These are phyloP conservation scores for Candida maris DNA, from an alignment of 805 yeast species.

Conservation along the genomic window DNA sequence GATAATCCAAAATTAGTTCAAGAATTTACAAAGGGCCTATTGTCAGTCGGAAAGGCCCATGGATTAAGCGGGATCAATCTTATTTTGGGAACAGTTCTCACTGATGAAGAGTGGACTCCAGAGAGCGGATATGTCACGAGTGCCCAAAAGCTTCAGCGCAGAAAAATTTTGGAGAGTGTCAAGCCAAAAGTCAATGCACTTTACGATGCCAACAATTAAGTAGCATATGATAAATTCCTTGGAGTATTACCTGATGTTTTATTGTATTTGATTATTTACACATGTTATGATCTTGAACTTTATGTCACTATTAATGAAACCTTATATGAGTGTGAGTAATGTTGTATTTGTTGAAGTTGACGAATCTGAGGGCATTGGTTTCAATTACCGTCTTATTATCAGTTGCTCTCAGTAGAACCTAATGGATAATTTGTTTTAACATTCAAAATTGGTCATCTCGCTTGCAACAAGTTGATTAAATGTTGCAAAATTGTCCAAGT, in stretches of 20 bases:
- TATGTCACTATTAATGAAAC: too few relatives aligned
- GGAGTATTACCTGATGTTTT: too few relatives aligned
- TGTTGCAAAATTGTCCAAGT: slow-evolving; percentile 56
- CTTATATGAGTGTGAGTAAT: too few relatives aligned
- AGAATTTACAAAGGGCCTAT: slow-evolving; percentile 54
- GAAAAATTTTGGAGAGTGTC: slow-evolving; percentile 72
- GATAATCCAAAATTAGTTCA: slow-evolving; percentile 53
- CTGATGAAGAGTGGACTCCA: slow-evolving; percentile 97
- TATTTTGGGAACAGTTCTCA: slow-evolving; percentile 69
- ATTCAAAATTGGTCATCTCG: slow-evolving; percentile 44
- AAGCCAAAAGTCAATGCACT: slow-evolving; percentile 64
- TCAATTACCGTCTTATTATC: too few relatives aligned
- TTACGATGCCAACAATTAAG: slow-evolving; percentile 41
- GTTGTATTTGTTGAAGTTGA: too few relatives aligned
- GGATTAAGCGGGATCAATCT: slow-evolving; percentile 87
- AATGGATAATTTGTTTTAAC: too few relatives aligned
- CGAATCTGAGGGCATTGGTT: too few relatives aligned
- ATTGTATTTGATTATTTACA: too few relatives aligned
- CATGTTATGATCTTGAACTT: too few relatives aligned
- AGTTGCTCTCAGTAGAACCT: too few relatives aligned
- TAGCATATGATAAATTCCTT: too few relatives aligned
- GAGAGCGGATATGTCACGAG: slow-evolving; percentile 90
- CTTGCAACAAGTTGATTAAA: slow-evolving; percentile 50
- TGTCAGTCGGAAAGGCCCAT: slow-evolving; percentile 73
- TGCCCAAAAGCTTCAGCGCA: slow-evolving; percentile 95